Evolutionary conservation across 768 basidiomycete genomes (phyloP).

Genomic region (Suillus tomentosus): DNA sequence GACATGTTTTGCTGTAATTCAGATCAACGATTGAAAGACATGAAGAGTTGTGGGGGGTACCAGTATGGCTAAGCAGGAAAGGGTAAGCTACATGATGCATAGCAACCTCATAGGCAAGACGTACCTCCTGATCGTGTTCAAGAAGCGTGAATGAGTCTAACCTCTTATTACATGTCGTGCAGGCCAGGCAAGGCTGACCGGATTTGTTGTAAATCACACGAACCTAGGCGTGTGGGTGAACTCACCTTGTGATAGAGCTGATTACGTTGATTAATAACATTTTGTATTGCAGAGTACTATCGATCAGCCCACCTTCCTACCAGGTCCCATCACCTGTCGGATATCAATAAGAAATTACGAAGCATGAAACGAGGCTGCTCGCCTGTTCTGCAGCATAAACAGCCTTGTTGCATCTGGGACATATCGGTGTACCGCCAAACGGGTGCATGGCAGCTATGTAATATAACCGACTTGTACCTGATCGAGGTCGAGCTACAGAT

Average conservation of each 20-base stretch:
- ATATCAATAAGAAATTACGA: constrained; percentile 10
- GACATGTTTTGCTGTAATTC: constrained; percentile 72
- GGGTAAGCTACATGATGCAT: constrained; percentile 8
- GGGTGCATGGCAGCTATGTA: constrained; percentile 54
- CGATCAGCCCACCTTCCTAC: constrained; percentile 67
- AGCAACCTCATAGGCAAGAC: constrained; percentile 24
- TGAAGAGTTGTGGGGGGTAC: constrained; percentile 27
- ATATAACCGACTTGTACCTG: not conserved
- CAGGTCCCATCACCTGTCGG: constrained; percentile 78
- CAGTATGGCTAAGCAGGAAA: constrained; percentile 42
- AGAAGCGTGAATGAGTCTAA: constrained; percentile 76
- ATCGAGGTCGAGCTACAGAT: not conserved
- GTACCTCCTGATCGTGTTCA: constrained; percentile 82
- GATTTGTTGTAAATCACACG: constrained; percentile 9
- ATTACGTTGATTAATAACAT: constrained; percentile 7
- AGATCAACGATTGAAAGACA: constrained; percentile 1
- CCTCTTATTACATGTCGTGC: constrained; percentile 73
- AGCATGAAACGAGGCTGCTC: constrained; percentile 18
- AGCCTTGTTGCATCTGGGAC: constrained; percentile 71
- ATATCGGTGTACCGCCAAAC: constrained; percentile 70
- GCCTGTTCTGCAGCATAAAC: constrained; percentile 93
- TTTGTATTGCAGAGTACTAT: not conserved
- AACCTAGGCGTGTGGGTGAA: not conserved
- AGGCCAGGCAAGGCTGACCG: constrained; percentile 76
- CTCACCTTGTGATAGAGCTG: constrained; percentile 81